These are phyloP conservation scores for Hypsizygus marmoreus DNA, from an alignment of 768 basidiomycete species.

Conservation along the genomic window DNA sequence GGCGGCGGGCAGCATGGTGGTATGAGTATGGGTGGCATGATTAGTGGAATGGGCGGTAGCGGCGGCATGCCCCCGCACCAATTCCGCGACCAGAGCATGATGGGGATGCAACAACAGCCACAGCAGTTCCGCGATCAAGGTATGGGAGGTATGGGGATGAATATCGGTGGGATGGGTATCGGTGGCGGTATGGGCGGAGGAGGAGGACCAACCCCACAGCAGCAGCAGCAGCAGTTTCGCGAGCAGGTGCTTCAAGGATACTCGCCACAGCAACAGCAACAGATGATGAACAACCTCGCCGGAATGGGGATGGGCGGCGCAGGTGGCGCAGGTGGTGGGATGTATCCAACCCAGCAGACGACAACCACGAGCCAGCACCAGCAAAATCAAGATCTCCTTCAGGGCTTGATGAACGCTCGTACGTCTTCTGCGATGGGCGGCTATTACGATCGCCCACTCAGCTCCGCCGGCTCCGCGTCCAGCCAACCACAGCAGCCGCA, in stretches of 20 bases:
- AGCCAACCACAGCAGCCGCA: conserved; percentile 9
- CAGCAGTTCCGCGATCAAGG: conserved; percentile 7
- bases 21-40: too few relatives aligned
- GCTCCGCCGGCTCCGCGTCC: conserved; percentile 5
- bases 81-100: conserved; percentile 11
- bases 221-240: conserved; percentile 13
- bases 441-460: conserved; percentile 15
- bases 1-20: too few relatives aligned
- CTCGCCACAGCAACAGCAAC: conserved; percentile 15
- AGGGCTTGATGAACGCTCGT: conserved; percentile 9
- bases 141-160: conserved; percentile 27
- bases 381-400: conserved; percentile 10
- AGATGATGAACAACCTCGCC: conserved; percentile 24
- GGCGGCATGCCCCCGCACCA: too few relatives aligned
- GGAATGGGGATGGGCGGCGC: conserved; percentile 19
- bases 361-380: conserved; percentile 6
- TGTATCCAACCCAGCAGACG: conserved; percentile 16
- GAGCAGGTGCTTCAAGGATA: background rate
- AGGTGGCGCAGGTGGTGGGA: conserved; percentile 14
- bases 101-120: conserved; percentile 2
- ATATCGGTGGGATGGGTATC: conserved; percentile 19
- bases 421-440: conserved; percentile 7
- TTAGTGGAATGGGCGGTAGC: too few relatives aligned
- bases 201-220: conserved; percentile 18
- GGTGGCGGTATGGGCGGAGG: conserved; percentile 9